Base-by-base conservation (phyloP, 2,329 filamentous ascomycete species). In the Metarhizium guizhouense region DNA sequence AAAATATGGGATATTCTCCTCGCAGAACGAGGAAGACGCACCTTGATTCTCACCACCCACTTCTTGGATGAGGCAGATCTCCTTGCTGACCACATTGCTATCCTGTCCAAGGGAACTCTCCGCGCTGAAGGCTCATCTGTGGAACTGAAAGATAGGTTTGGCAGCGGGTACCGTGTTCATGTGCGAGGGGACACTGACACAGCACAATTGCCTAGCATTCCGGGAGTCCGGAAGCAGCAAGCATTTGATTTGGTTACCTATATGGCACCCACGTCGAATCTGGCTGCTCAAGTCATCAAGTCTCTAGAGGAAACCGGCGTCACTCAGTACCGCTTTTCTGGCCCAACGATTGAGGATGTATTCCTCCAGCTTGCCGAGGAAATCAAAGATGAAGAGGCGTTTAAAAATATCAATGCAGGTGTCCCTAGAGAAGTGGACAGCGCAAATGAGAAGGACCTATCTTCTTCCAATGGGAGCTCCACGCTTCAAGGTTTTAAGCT, bases 1-100 rank as follows among this genome's bases (percentile, higher is more conserved):
- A 96, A 95, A 72, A 89, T 96, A 29, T 96, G 92, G 92, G 90
- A 96, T 62, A 96, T 96, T 57, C 76, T 96, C 25, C 76, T 96
- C 13, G 87, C 87, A 1, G 91, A 96, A 69, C 83, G 92, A 56
- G 91, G 90, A 20, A 79, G 79, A 57, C 78, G 92, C 47, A 95
- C 92, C 0, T 88, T 96, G 63, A 82, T 96, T 47, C 71, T 96
- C 56, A 96, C 92, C 0, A 96, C 92, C 0, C 93, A 96, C 68
- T 96, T 96, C 69, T 77, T 96, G 8, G 93, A 96, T 64, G 93
- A 96, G 70, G 93, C 92, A 0, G 92, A 96, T 65, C 76, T 96
- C 1, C 79, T 96, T 1, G 87, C 91, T 0, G 93, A 96, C 65
- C 86, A 92, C 58, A 95, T 96, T 60, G 88, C 86, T 2, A 90